phyloP scores from a whole-genome alignment of 768 basidiomycete species.

The Xerocomus spinulosus region DNA sequence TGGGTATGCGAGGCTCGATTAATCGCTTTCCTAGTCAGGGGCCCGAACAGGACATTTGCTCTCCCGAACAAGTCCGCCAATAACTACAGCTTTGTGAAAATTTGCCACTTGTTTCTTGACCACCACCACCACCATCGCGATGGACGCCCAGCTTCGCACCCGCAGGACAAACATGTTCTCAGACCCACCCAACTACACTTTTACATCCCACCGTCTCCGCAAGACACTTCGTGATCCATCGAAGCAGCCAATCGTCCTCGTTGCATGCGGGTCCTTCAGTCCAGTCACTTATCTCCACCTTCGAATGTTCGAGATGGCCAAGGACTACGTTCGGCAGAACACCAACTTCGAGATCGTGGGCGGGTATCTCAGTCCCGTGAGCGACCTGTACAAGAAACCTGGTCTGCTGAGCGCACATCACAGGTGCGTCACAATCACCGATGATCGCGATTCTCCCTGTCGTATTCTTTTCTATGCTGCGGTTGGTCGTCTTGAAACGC shows the following conservation, averaged over 20 bases:
- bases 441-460: not conserved
- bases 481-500: not conserved
- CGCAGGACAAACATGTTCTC: slow-evolving; percentile 41
- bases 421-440: slow-evolving; percentile 55
- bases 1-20: slow-evolving; percentile 21
- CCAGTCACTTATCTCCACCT: slow-evolving; percentile 97
- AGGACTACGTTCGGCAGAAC: slow-evolving; percentile 90
- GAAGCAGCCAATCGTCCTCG: slow-evolving; percentile 87
- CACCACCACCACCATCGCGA: slow-evolving; percentile 13
- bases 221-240: slow-evolving; percentile 52
- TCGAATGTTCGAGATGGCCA: slow-evolving; percentile 99
- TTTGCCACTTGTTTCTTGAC: not conserved
- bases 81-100: not conserved
- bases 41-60: not conserved
- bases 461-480: not conserved
- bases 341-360: slow-evolving; percentile 92
- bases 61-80: slow-evolving; percentile 7
- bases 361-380: slow-evolving; percentile 95
- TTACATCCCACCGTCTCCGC: slow-evolving; percentile 61
- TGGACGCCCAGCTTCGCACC: slow-evolving; percentile 20
- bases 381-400: slow-evolving; percentile 94
- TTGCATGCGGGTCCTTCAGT: slow-evolving; percentile 97
- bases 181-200: slow-evolving; percentile 61
- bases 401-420: slow-evolving; percentile 85
- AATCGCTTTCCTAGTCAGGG: not conserved